Conservation (phyloP, 331 rosid genomes). For the Acacia pycnantha region DNA sequence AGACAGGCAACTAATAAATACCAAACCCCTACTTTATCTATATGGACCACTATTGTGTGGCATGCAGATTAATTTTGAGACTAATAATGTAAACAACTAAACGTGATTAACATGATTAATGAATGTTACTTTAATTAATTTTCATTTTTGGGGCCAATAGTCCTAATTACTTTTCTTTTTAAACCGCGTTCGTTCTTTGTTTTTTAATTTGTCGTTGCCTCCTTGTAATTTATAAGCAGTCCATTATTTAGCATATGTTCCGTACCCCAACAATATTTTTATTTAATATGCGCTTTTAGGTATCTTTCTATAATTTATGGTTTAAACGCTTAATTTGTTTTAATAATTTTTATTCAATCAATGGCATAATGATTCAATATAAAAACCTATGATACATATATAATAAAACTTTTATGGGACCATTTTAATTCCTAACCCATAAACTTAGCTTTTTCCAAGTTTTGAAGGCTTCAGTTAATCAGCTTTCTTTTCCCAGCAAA, state of each 20-base stretch:
- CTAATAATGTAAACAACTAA: neutral
- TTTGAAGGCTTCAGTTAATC: neutral
- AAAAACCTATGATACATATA: neutral
- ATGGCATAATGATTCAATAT: neutral
- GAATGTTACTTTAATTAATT: neutral
- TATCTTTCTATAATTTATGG: neutral
- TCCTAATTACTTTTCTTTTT: neutral
- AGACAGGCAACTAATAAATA: neutral
- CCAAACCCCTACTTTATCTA: neutral
- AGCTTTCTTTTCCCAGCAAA: neutral
- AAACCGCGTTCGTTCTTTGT: neutral
- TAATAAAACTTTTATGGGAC: neutral
- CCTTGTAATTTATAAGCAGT: too few species aligned
- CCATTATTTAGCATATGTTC: neutral
- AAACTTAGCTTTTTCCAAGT: neutral
- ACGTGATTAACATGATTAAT: neutral
- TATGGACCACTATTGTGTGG: neutral
- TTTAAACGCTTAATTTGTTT: neutral
- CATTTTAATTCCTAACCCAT: neutral
- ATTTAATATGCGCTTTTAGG: neutral
- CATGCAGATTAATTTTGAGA: neutral
- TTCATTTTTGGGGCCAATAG: neutral
- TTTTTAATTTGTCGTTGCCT: neutral
- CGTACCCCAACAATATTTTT: neutral
- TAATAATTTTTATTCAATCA: neutral